Evolutionary conservation across 83 land plant species (phyloP).

Genomic region (Isoetes engelmannii): DNA sequence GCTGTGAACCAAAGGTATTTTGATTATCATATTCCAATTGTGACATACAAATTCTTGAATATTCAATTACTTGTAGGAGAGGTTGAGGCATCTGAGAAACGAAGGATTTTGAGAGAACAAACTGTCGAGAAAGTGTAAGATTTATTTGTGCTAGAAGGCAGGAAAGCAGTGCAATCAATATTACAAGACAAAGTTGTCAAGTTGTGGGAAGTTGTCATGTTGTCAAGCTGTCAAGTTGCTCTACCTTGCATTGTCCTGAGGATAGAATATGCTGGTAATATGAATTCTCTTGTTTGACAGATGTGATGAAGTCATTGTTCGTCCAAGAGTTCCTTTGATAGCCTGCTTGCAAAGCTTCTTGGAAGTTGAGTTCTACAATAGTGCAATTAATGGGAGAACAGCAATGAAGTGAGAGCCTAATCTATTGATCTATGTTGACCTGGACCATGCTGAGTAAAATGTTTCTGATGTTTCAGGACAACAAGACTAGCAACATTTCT

Average conservation of each 20-base stretch:
- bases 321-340: slow-evolving; percentile 87
- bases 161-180: neutral
- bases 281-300: neutral
- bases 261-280: too few species aligned
- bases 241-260: too few species aligned
- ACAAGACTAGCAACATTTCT: slow-evolving; percentile 85
- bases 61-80: slow-evolving; percentile 45
- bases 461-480: slow-evolving; percentile 47
- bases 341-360: slow-evolving; percentile 81
- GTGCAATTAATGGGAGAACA: slow-evolving; percentile 76
- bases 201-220: too few species aligned
- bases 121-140: slow-evolving; percentile 78
- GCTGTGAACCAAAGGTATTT: slow-evolving; percentile 74
- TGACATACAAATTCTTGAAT: neutral
- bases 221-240: too few species aligned
- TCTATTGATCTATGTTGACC: neutral
- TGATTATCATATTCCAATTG: slow-evolving; percentile 4
- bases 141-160: neutral
- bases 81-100: slow-evolving; percentile 51
- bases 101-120: slow-evolving; percentile 44
- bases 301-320: slow-evolving; percentile 58
- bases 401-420: slow-evolving; percentile 79
- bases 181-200: too few species aligned
- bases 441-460: too few species aligned
- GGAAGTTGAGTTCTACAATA: slow-evolving; percentile 87